These are phyloP conservation scores for Rhododendron kiyosumense DNA, from an alignment of 148 eudicot species.

Conservation along the genomic window DNA sequence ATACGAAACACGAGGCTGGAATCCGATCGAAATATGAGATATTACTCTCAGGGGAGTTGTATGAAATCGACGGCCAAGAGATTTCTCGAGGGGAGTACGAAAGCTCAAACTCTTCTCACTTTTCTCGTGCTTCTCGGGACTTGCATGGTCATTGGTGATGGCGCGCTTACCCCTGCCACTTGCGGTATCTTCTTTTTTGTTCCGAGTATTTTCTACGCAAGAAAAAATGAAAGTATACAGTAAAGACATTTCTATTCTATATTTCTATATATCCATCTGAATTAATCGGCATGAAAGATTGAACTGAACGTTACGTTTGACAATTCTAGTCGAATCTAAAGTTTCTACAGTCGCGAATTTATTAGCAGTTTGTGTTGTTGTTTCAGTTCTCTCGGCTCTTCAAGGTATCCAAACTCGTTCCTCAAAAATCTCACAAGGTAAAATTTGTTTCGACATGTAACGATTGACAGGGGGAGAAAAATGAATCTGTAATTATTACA, in stretches of 20 bases:
- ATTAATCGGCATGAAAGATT: too few relatives aligned
- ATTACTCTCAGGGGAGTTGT: constrained; percentile 4
- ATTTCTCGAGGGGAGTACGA: constrained; percentile 8
- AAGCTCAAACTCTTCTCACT: constrained; percentile 10
- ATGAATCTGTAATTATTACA: background rate
- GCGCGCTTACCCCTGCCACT: constrained; percentile 19
- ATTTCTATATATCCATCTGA: too few relatives aligned
- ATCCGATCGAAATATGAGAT: background rate
- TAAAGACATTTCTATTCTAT: too few relatives aligned
- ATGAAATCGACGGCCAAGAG: background rate
- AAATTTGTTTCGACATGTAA: background rate
- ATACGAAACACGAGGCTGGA: constrained; percentile 5
- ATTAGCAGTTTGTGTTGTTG: background rate
- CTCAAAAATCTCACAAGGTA: constrained; percentile 29
- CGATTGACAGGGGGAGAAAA: background rate
- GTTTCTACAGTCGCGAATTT: too few relatives aligned
- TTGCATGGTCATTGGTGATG: constrained; percentile 20
- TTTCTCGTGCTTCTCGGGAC: constrained; percentile 12
- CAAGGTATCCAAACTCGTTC: constrained; percentile 33
- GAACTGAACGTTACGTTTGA: too few relatives aligned
- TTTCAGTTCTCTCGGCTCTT: constrained; percentile 31
- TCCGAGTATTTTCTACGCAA: background rate
- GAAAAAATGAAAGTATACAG: too few relatives aligned
- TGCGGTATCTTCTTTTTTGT: background rate
- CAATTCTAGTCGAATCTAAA: too few relatives aligned